A percentile compares a stretch with the other conserved stretches of the same genome.
Evolutionary conservation across 805 yeast genomes (phyloP).

Genomic region (Candida endomychidarum): DNA sequence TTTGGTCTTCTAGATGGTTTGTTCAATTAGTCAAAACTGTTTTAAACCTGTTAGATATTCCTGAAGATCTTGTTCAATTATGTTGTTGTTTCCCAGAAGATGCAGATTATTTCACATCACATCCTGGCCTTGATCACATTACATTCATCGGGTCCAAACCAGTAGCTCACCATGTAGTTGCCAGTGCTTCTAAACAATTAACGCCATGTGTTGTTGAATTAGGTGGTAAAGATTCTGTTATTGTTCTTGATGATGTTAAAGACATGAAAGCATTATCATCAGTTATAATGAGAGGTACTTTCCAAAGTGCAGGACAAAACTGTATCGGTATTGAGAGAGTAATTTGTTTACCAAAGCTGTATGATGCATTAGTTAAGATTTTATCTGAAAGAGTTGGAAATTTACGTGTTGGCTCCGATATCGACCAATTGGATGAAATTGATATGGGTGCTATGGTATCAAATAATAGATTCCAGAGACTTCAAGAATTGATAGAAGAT

Average conservation of each 20-base stretch:
- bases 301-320: constrained; percentile 97
- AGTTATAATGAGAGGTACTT: constrained; percentile 88
- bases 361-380: constrained; percentile 58
- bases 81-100: constrained; percentile 87
- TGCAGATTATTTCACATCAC: constrained; percentile 83
- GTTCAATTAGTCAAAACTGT: constrained; percentile 70
- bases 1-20: constrained; percentile 89
- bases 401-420: constrained; percentile 83
- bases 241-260: constrained; percentile 79
- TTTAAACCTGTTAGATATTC: constrained; percentile 68
- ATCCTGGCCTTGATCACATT: constrained; percentile 78
- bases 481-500: constrained; percentile 66
- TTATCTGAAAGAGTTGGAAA: constrained; percentile 57
- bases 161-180: constrained; percentile 85
- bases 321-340: constrained; percentile 98
- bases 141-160: constrained; percentile 96
- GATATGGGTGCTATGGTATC: constrained; percentile 97
- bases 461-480: constrained; percentile 63
- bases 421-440: constrained; percentile 85
- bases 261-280: constrained; percentile 58
- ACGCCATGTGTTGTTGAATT: constrained; percentile 95
- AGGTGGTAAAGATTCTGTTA: constrained; percentile 94
- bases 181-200: constrained; percentile 78
- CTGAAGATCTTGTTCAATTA: constrained; percentile 82
- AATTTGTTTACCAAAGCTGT: constrained; percentile 70